Evolutionary conservation across 768 basidiomycete genomes (phyloP), one percentile per base, ranked within the genome.

Genomic region (Asterophora lycoperdoides): DNA sequence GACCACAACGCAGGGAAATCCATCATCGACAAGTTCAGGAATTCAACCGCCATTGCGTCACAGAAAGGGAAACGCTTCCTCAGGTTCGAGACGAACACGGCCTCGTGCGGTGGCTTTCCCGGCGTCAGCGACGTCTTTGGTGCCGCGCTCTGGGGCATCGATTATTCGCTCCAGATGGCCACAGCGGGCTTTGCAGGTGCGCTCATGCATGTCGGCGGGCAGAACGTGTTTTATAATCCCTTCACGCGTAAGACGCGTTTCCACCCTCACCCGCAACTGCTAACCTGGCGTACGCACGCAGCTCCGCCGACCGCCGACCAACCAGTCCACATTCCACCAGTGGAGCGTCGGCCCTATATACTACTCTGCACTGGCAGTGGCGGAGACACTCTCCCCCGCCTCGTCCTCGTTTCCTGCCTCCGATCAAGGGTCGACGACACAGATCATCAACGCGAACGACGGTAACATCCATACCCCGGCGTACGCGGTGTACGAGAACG

Each of bases 271-370:
- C n/a, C n/a, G n/a, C n/a, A n/a, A n/a, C n/a, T n/a, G n/a, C n/a
- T n/a, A n/a, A n/a, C n/a, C n/a, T n/a, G n/a, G n/a, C n/a, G n/a
- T n/a, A 47, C 23, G 23, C 23, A 23, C 23, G 6, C 41, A 40
- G 51, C 61, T 8, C 59, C 61, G 4, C 61, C 63, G 1, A 64
- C 59, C 61, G 4, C 61, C 63, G 1, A 64, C 63, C 3, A 85
- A 83, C 56, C 72, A 80, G 53, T 77, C 80, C 0, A 56, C 69
- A 0, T 79, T 71, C 63, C 75, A 75, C 50, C 70, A 84, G 63
- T 91, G 88, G 87, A 85, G 84, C 3, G 73, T 86, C 36, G 86
- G 86, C 2, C 77, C 84, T 0, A 66, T 84, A 33, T 89, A 87
- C 67, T 92, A 91, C 63, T 74, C 88, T 1, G 74, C 82, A 1